These are phyloP conservation scores for Wickerhamiella alocasiicola DNA, from an alignment of 805 yeast species.

Conservation along the genomic window DNA sequence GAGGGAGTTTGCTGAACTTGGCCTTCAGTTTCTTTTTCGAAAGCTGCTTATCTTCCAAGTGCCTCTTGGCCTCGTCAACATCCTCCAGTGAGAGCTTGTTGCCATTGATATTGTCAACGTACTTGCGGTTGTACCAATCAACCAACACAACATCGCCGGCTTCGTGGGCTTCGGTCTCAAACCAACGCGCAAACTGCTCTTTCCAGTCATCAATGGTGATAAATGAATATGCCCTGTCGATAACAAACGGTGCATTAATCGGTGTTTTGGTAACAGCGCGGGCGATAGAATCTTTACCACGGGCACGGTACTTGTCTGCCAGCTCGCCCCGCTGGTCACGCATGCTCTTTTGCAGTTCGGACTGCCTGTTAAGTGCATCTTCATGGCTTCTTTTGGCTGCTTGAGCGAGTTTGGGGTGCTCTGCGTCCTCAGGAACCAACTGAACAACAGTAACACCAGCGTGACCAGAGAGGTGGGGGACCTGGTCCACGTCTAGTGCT, in stretches of 20 bases:
- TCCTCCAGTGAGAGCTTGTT: neutral
- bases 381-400: conserved; percentile 5
- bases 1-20: conserved; percentile 6
- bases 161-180: conserved; percentile 10
- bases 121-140: conserved; percentile 18
- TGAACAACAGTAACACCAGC: conserved; percentile 6
- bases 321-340: conserved; percentile 17
- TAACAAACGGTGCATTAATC: conserved; percentile 15
- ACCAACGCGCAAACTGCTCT: conserved; percentile 9
- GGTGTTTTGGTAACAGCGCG: conserved; percentile 14
- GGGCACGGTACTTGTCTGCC: conserved; percentile 15
- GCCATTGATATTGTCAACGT: conserved; percentile 12
- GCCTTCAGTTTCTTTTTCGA: neutral
- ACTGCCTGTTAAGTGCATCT: conserved; percentile 12
- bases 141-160: conserved; percentile 15
- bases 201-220: conserved; percentile 13
- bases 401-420: neutral
- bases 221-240: conserved; percentile 17
- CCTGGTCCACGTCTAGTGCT: neutral
- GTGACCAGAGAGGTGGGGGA: neutral
- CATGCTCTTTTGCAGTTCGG: conserved; percentile 14
- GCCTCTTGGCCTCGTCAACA: neutral
- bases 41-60: neutral
- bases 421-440: neutral
- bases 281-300: conserved; percentile 15